Percentiles rank a stretch among this genome's conserved stretches.
Evolutionary conservation across 495 filamentous ascomycete species (phyloP).

Genomic region (Penicillium steckii): DNA sequence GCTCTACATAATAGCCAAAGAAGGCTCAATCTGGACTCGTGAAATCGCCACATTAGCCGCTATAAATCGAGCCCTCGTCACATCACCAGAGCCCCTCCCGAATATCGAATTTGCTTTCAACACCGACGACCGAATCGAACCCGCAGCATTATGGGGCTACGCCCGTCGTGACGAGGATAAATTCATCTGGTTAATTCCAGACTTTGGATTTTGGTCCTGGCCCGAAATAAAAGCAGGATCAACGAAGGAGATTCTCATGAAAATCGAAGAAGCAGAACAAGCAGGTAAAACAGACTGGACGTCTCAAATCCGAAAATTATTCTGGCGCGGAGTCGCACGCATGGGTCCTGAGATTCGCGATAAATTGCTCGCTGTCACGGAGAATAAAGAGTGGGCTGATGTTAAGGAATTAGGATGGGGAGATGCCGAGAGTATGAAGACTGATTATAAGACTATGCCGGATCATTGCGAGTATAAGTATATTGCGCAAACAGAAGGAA

Average conservation of each 20-base stretch:
- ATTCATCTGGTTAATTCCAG: conserved; percentile 59
- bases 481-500: conserved; percentile 46
- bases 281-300: conserved; percentile 27
- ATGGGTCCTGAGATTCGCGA: conserved; percentile 24
- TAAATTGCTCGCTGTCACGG: conserved; percentile 30
- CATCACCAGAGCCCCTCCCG: conserved; percentile 45
- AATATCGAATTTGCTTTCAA: conserved; percentile 57
- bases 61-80: conserved; percentile 22
- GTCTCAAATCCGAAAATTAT: conserved; percentile 49
- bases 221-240: conserved; percentile 49
- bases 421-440: conserved; percentile 7
- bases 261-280: conserved; percentile 29
- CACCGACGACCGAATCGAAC: conserved; percentile 35
- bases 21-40: conserved; percentile 24
- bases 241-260: conserved; percentile 38
- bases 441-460: conserved; percentile 17
- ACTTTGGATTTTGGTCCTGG: conserved; percentile 68
- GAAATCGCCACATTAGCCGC: conserved; percentile 26
- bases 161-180: conserved; percentile 35
- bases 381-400: conserved; percentile 41
- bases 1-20: conserved; percentile 27
- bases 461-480: conserved; percentile 32
- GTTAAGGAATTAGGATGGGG: conserved; percentile 37
- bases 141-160: conserved; percentile 42
- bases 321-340: conserved; percentile 36